phyloP scores from a whole-genome alignment of 139 green algal genomes.

The Mesotaenium endlicherianum region DNA sequence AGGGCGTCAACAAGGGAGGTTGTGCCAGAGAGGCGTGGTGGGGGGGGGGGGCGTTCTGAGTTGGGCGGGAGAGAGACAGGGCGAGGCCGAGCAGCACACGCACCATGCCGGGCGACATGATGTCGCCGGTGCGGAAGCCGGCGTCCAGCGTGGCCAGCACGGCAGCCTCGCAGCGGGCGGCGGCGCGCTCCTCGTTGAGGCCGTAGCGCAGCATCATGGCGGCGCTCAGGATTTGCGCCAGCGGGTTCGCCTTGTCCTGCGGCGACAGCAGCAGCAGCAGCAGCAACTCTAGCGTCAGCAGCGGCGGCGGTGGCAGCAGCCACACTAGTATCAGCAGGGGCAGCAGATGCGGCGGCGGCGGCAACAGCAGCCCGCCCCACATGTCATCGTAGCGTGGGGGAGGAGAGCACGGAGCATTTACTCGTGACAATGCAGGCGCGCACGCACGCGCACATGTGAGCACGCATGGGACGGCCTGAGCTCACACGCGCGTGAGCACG shows the following conservation, averaged over 20 bases:
- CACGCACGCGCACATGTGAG: no score
- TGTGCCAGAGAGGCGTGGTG: background rate
- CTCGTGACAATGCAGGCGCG: no score
- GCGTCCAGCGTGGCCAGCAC: conserved; percentile 80
- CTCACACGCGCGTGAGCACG: no score
- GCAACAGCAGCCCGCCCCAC: no score
- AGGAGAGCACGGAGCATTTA: no score
- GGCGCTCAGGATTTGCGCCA: conserved; percentile 78
- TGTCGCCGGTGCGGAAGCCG: conserved; percentile 86
- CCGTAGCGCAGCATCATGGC: conserved; percentile 99
- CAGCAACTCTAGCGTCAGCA: no score
- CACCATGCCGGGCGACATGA: conserved; percentile 75
- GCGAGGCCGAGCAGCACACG: background rate
- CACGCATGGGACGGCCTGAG: no score
- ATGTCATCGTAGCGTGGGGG: no score
- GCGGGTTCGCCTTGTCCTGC: conserved; percentile 61
- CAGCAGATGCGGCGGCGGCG: no score
- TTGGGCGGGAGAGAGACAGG: background rate
- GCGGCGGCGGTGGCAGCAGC: no score
- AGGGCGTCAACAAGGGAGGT: background rate
- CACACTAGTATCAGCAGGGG: background rate
- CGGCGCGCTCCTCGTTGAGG: conserved; percentile 80
- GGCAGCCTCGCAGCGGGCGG: conserved; percentile 76
- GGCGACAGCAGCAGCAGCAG: no score
- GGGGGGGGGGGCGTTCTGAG: background rate